Evolutionary conservation across 768 basidiomycete genomes (phyloP).

Genomic region (Naganishia vishniacii): DNA sequence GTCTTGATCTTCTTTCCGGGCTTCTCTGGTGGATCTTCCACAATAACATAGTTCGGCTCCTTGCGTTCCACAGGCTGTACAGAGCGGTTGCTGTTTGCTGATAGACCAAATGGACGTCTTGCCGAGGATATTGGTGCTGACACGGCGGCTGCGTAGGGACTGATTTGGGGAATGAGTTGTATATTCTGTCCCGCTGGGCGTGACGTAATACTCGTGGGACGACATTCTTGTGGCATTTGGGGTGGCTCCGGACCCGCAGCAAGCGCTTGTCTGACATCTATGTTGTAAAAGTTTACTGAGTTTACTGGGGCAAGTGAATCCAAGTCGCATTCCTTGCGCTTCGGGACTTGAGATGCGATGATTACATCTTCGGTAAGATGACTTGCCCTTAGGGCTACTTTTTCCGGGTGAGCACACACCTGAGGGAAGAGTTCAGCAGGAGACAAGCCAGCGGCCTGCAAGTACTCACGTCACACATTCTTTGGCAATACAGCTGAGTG

Average conservation of each 20-base stretch:
- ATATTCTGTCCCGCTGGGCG: not conserved
- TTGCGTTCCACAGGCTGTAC: not conserved
- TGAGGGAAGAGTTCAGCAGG: not conserved
- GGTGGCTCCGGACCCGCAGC: not conserved
- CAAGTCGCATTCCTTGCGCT: slow-evolving; percentile 17
- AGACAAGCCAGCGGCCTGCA: too few relatives aligned
- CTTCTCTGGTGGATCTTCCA: slow-evolving; percentile 8
- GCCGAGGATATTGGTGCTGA: not conserved
- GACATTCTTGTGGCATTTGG: not conserved
- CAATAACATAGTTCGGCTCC: not conserved
- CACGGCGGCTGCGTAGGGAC: slow-evolving; percentile 15
- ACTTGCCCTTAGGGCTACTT: slow-evolving; percentile 27
- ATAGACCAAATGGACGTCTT: not conserved
- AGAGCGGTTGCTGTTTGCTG: slow-evolving; percentile 1
- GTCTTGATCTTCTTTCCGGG: slow-evolving; percentile 16
- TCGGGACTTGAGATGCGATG: slow-evolving; percentile 26
- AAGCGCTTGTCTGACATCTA: slow-evolving; percentile 5
- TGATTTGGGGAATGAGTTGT: slow-evolving; percentile 5
- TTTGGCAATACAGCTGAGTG: slow-evolving; percentile 40
- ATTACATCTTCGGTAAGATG: slow-evolving; percentile 23
- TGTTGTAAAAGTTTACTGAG: slow-evolving; percentile 22
- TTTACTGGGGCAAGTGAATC: slow-evolving; percentile 15
- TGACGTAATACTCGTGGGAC: not conserved
- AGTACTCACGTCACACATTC: slow-evolving; percentile 49
- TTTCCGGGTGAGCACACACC: slow-evolving; percentile 33